Evolutionary conservation across 768 basidiomycete species (phyloP).

Genomic region (Dentipellis fragilis): DNA sequence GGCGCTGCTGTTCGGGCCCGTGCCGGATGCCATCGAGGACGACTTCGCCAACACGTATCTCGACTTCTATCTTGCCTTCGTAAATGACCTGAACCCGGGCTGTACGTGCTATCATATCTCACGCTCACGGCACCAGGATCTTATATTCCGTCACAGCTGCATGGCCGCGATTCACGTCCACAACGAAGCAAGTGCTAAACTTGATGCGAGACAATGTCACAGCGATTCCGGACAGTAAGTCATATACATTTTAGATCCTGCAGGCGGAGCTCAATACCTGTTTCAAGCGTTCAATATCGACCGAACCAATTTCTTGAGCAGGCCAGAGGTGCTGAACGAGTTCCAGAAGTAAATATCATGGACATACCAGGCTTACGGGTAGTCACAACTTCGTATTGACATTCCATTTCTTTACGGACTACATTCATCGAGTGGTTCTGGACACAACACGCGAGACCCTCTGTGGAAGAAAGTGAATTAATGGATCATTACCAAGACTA

Average conservation of each 20-base stretch:
- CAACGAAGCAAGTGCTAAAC: neutral
- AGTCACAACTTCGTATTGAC: too few species aligned
- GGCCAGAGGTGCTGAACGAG: neutral
- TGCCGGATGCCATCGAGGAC: constrained; percentile 27
- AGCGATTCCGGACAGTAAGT: neutral
- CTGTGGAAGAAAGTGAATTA: too few species aligned
- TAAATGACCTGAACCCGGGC: constrained; percentile 46
- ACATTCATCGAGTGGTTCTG: too few species aligned
- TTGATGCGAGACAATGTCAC: neutral
- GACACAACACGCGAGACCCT: too few species aligned
- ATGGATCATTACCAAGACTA: too few species aligned
- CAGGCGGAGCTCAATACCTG: neutral
- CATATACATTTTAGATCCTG: neutral
- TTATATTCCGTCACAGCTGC: neutral
- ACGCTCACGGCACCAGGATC: neutral
- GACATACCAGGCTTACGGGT: too few species aligned
- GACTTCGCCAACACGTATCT: constrained; percentile 38
- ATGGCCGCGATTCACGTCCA: neutral
- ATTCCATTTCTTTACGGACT: too few species aligned
- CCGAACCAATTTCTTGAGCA: neutral
- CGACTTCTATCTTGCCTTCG: constrained; percentile 48
- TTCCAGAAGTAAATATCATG: neutral
- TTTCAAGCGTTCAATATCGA: neutral
- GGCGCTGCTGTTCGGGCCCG: constrained; percentile 35
- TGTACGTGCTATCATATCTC: constrained; percentile 23